Base-by-base conservation (phyloP, 106 monocot genomes). In the Triglochin maritima region DNA sequence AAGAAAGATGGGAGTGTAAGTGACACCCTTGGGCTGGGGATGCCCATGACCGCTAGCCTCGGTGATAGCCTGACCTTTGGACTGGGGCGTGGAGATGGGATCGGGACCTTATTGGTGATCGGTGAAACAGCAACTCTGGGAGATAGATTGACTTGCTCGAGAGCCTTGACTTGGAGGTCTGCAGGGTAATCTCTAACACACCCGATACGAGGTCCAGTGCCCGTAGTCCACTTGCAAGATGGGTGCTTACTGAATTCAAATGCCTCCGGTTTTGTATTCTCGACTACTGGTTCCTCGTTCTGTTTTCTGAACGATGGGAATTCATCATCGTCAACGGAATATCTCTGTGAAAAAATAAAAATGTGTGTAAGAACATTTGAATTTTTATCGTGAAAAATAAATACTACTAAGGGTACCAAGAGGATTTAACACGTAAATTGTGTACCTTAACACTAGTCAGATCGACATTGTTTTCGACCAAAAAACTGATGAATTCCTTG, bases 31-130 rank as follows among this genome's bases (percentile, higher is more conserved):
- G 90, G 78, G 4, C 70, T 67, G 52, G 74, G 78, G 51, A 78
- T 29, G 17, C 78, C 72, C 77, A 95, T 79, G 58, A 56, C 73
- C 7, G 81, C 67, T 29, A 95, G 81, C 63, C 74, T 72, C 4
- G 89, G 89, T 1, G 94, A 95, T 14, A 95, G 77, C 50, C 74
- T 84, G 66, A 87, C 61, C 29, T 58, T 75, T 1, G 85, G 85
- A 29, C 87, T 85, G 3, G 94, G 94, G 4, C 94, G 80, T n/a
- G 94, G 94, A 0, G 94, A 95, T 9, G 87, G 87, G 17, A 95
- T 83, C 0, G 94, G 94, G 17, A 64, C 66, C 67, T 72, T 89
- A 64, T 50, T 55, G 14, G 72, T 67, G 4, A 11, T 15, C 1
- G 76, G 68, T 3, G 81, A 59, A 42, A 72, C 14, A 0, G 47